Evolutionary conservation across 129 eudicot genomes (phyloP), one percentile per base, ranked within the genome.

Genomic region (Smallanthus sonchifolius): DNA sequence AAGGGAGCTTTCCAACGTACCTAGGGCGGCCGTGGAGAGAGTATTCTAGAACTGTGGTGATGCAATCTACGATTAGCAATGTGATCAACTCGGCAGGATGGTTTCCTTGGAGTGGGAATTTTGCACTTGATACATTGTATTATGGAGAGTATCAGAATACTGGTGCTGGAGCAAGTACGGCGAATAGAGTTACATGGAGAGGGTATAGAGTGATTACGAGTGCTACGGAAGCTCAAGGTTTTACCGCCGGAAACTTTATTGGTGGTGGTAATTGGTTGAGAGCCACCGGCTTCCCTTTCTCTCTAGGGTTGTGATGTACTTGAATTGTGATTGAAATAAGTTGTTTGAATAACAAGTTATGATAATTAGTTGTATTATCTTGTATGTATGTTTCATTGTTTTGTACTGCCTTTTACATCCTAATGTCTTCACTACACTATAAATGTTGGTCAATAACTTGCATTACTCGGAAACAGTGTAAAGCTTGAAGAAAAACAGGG

Each of bases 21-120:
- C 83, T 92, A 1, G 98, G 98, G 0, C 56, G 98, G 72, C 98
- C 98, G 9, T 92, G 98, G 96, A 87, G 80, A 71, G 79, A 80
- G 19, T 90, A 86, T 39, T 89, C 96, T 0, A 89, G 96, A 69
- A 92, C 96, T 0, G 95, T 92, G 59, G 62, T 89, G 1, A 87
- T 92, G 90, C 92, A 90, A 39, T 77, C 87, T 0, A 19, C 85
- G 2, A 84, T 92, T 7, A 74, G 86, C 0, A 59, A 87, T 17
- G 90, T 92, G 14, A 78, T 92, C 15, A 35, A 84, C 5, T 95
- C 98, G 1, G 90, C 85, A 0, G 98, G 98, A 10, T 92, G 98
- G 98, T 77, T 47, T 73, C 86, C 82, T 44, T 92, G 96, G 98
- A 62, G 49, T 3, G 96, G 90, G 6, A 63, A 81, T 10, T 87